Base-by-base conservation (phyloP, 495 filamentous ascomycete genomes). In the Aspergillus cavernicola region DNA sequence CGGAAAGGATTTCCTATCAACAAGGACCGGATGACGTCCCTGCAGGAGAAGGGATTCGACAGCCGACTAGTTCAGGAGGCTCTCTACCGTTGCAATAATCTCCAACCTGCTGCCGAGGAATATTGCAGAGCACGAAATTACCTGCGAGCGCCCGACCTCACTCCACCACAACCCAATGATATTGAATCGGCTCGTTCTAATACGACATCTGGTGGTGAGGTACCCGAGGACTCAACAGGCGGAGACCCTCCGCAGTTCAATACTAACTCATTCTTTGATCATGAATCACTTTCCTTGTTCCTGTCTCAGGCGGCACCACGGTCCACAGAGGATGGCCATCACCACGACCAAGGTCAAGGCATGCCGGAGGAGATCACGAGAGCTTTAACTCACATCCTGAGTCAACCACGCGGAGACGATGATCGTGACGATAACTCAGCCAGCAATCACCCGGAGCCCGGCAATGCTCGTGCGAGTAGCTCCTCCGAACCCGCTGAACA, bases 71-170 rank as follows among this genome's bases (percentile, higher is more conserved):
- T 79, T 12, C 76, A 75, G n/a, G 91, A 97, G 67, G 89, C 88
- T 15, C 69, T 92, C 4, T 95, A 87, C 61, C 83, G 92, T 20
- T 91, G 91, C 65, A 84, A 87, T 51, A 88, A 90, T 52, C 77
- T 78, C 23, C 58, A 68, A 10, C 62, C 65, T 6, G 64, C 74
- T 8, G 86, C 90, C 9, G 65, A 74, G 32, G 87, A 92, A 56
- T 97, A 97, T 60, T 93, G 89, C 66, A 77, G 71, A 39, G 80
- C 79, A 4, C 80, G 85, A 32, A 64, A 48, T 3, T 71, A 66
- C 60, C 52, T 75, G 11, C 66, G 70, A 29, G 55, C 66, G 5
- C 68, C 72, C 19, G 68, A 74, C 11, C 74, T 83, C 39, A 78
- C 85, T 46, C 81, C 83, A 6, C 82, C 92, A 16, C 84, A 85